Conservation (phyloP, 1,284 basidiomycete species). For the Naganishia sp. region DNA sequence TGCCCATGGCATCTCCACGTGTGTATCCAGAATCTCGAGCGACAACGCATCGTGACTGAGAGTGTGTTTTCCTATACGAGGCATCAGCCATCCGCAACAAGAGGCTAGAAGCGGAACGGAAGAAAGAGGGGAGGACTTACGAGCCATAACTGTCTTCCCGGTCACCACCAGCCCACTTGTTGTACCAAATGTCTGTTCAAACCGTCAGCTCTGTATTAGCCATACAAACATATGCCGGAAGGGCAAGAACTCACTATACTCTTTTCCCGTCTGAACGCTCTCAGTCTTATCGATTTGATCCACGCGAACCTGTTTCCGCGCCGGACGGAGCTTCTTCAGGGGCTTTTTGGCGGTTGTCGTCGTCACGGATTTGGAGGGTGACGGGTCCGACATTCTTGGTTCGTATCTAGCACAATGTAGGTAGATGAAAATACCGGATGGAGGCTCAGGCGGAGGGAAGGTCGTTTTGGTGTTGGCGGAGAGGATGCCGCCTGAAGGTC, state of each 20-base stretch:
- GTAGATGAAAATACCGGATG: neutral
- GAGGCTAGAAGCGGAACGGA: conserved; percentile 1
- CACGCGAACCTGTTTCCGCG: conserved; percentile 82
- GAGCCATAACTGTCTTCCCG: conserved; percentile 90
- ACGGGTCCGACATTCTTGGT: neutral
- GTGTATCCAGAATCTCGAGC: conserved; percentile 88
- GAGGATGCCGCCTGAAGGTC: neutral
- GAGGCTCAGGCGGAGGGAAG: neutral
- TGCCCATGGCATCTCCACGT: conserved; percentile 84
- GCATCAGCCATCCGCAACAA: conserved; percentile 31
- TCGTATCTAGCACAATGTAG: no score
- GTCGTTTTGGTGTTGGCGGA: neutral
- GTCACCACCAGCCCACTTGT: conserved; percentile 97
- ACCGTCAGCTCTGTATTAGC: neutral
- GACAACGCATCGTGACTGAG: conserved; percentile 72
- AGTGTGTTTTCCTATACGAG: conserved; percentile 75
- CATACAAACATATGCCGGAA: neutral
- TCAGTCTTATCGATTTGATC: conserved; percentile 87
- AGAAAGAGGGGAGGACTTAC: conserved; percentile 55
- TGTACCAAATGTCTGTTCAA: conserved; percentile 89
- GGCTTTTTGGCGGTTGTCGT: conserved; percentile 27
- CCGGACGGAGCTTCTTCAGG: conserved; percentile 60
- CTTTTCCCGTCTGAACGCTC: conserved; percentile 85
- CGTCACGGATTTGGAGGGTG: neutral
- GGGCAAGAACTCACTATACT: conserved; percentile 71